phyloP scores from a whole-genome alignment of 768 basidiomycete species.

The Hirschioporus abietinus region DNA sequence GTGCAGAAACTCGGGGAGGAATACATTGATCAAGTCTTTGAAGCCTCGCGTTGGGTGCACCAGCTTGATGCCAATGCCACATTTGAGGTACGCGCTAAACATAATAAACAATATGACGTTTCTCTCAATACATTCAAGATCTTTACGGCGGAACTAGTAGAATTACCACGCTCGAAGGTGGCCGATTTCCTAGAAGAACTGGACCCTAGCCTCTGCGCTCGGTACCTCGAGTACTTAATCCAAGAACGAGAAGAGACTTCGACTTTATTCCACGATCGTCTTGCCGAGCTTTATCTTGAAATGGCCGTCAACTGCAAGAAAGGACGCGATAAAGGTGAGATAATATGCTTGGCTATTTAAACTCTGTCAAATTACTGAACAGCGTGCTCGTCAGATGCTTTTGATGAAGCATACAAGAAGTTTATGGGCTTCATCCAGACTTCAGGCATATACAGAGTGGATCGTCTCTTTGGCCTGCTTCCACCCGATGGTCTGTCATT shows the following conservation, averaged over 20 bases:
- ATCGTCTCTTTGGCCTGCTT: constrained; percentile 77
- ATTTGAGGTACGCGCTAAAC: constrained; percentile 50
- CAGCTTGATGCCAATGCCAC: constrained; percentile 66
- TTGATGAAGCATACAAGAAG: constrained; percentile 51
- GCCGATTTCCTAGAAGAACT: constrained; percentile 74
- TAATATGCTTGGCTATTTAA: neutral
- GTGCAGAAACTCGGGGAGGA: constrained; percentile 86
- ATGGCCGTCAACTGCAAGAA: constrained; percentile 58
- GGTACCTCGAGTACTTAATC: constrained; percentile 85
- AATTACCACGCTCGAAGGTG: constrained; percentile 74
- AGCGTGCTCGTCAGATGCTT: constrained; percentile 34
- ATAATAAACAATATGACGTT: neutral
- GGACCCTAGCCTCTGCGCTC: constrained; percentile 60
- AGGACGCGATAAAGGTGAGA: constrained; percentile 52
- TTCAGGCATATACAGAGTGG: constrained; percentile 65
- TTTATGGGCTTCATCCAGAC: constrained; percentile 72
- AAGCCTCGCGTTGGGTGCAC: constrained; percentile 82
- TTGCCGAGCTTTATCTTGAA: constrained; percentile 81
- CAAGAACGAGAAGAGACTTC: constrained; percentile 63
- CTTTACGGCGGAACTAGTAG: constrained; percentile 92
- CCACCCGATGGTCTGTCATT: constrained; percentile 64
- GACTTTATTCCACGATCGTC: constrained; percentile 75
- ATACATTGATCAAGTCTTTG: constrained; percentile 76
- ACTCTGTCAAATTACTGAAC: constrained; percentile 8
- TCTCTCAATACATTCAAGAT: constrained; percentile 45